A percentile compares a stretch with the other conserved stretches of the same genome.
These are phyloP conservation scores for Gentiana straminea DNA, from an alignment of 257 asterid species.

Conservation along the genomic window DNA sequence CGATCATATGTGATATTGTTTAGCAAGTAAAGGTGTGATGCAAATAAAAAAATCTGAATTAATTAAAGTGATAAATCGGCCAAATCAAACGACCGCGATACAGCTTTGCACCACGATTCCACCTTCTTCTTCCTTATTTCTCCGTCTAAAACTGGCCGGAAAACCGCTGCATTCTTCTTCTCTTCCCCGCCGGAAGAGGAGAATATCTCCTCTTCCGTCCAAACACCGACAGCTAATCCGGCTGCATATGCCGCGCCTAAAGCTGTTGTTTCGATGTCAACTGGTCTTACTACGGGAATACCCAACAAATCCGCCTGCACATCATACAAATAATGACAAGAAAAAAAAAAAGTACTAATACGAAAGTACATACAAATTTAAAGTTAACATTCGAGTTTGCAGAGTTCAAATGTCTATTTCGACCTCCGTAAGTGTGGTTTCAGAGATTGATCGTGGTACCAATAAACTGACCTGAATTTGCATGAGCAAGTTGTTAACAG, in stretches of 20 bases:
- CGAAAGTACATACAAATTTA: too few species aligned
- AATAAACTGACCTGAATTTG: conserved; percentile 69
- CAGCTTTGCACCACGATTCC: conserved; percentile 92
- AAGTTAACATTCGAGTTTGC: too few species aligned
- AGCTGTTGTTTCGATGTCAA: conserved; percentile 81
- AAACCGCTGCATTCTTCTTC: conserved; percentile 37
- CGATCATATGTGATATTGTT: too few species aligned
- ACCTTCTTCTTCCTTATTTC: conserved; percentile 60
- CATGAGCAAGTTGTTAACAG: conserved; percentile 78
- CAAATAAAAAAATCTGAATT: too few species aligned
- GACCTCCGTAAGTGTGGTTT: too few species aligned
- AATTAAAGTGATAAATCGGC: conserved; percentile 39
- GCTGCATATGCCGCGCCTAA: conserved; percentile 95
- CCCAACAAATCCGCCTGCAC: conserved; percentile 79
- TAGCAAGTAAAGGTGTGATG: too few species aligned
- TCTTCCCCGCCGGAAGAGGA: conserved; percentile 31
- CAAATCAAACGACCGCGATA: conserved; percentile 64
- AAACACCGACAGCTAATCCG: conserved; percentile 77
- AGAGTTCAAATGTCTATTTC: too few species aligned
- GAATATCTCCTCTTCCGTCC: conserved; percentile 54
- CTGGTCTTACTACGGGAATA: conserved; percentile 71
- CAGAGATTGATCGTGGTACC: too few species aligned
- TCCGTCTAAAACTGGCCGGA: conserved; percentile 40
- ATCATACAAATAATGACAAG: background rate
- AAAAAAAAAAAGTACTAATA: too few species aligned